A percentile compares a stretch with the other conserved stretches of the same genome.
phyloP scores from a whole-genome alignment of 805 yeast species.

The Teunomyces panamensis region DNA sequence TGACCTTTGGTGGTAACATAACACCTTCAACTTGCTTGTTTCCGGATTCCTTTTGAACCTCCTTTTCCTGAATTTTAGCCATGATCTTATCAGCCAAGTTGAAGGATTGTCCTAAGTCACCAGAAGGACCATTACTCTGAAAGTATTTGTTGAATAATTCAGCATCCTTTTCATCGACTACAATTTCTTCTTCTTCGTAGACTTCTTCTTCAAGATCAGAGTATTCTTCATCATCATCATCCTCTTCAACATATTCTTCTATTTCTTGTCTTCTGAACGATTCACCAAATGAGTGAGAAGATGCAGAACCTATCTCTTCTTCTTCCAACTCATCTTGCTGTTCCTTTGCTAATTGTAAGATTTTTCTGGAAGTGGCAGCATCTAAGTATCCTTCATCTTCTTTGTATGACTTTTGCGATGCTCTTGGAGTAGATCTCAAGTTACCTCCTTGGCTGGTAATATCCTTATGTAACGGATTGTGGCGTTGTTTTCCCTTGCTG shows the following conservation, averaged over 20 bases:
- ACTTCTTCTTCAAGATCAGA: slow-evolving; percentile 53
- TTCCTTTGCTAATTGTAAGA: slow-evolving; percentile 82
- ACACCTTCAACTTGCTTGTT: slow-evolving; percentile 66
- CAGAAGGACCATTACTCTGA: slow-evolving; percentile 31
- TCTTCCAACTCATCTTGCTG: slow-evolving; percentile 86
- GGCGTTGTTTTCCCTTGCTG: slow-evolving; percentile 59
- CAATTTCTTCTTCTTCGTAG: slow-evolving; percentile 57
- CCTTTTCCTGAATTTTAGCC: slow-evolving; percentile 83
- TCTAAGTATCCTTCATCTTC: slow-evolving; percentile 57
- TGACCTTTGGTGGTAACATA: slow-evolving; percentile 90
- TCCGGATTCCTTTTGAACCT: slow-evolving; percentile 24
- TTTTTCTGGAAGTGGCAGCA: slow-evolving; percentile 78
- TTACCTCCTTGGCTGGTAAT: slow-evolving; percentile 73
- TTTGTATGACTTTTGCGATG: slow-evolving; percentile 23
- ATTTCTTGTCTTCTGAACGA: slow-evolving; percentile 18
- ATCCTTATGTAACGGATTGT: slow-evolving; percentile 78
- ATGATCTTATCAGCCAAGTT: slow-evolving; percentile 90
- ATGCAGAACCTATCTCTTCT: slow-evolving; percentile 51
- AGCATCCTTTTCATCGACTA: slow-evolving; percentile 77
- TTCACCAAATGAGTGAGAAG: slow-evolving; percentile 19
- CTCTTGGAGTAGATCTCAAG: slow-evolving; percentile 46
- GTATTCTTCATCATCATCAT: slow-evolving; percentile 50
- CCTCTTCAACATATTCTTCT: slow-evolving; percentile 33
- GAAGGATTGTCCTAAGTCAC: slow-evolving; percentile 44
- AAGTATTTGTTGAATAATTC: slow-evolving; percentile 79